Evolutionary conservation across 176 grass and related monocot genomes (phyloP), one percentile per base, ranked within the genome.

Genomic region (Sorghum bicolor): DNA sequence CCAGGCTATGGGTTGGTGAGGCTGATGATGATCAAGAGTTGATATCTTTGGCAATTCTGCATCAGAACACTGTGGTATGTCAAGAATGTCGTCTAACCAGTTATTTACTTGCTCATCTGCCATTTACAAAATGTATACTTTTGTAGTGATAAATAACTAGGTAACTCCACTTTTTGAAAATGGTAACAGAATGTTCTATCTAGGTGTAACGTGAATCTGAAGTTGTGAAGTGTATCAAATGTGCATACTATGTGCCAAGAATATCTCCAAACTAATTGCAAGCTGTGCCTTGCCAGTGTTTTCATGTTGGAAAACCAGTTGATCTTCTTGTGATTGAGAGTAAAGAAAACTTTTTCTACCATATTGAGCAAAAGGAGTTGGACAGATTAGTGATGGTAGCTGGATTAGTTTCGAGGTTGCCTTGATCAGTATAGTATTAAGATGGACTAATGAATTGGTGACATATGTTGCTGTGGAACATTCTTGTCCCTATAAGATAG

Each of bases 11-110:
- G 84, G 87, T 98, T 84, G 85, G 93, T 77, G 89, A 92, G 74
- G 80, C 86, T 61, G 84, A 98, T 77, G 87, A 91, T 86, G 96
- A 92, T 70, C 76, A 93, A 76, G 89, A 98, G 50, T 62, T 80
- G 83, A 90, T 98, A 74, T 93, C 70, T 85, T 87, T 98, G 86
- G 96, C 87, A 61, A 70, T 98, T 93, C 78, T 95, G 66, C 87
- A 92, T 82, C 85, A 84, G 36, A 60, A 63, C 28, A 71, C 76
- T 90, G 63, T 58, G 85, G 96, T 95, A 93, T 48, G 85, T 19
- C 43, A 33, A 70, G 34, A 69, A 75, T 77, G 43, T 72, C 72
- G 32, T 72, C 72, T 65, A 40, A 43, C 36, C 33, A 22, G 36
- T 75, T 41, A 74, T 80, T 80, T 76, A 77, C 52, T 77, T 61